Evolutionary conservation across 2,329 filamentous ascomycete species (phyloP), one percentile per base, ranked within the genome.

Genomic region (Leptodontidium sp.): DNA sequence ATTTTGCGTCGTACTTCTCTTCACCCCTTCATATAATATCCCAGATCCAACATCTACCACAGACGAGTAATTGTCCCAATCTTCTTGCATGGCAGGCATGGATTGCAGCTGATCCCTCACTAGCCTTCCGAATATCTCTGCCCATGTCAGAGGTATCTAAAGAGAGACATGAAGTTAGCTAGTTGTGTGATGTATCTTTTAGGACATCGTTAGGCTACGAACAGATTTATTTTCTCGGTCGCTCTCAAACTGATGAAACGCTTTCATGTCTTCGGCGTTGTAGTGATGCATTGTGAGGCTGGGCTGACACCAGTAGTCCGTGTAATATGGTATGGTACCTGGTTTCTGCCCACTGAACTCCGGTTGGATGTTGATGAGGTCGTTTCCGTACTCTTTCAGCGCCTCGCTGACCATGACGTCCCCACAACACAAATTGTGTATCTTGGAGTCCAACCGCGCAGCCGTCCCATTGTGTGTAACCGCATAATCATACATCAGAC

Each of bases 271-370:
- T 26, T n/a, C 43, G 80, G 84, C 79, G 61, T 82, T 83, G 76
- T 87, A 82, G 73, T 87, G 84, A 72, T 87, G 85, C 83, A 88
- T 85, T 6, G 84, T 86, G 52, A 87, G 74, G 9, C 86, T 80
- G 6, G 85, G 85, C 70, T 86, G 82, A 70, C 86, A 88, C 85
- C 85, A 87, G 69, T 87, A 47, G 43, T 70, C n/a, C 80, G 73
- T 47, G 82, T 75, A 75, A 63, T 79, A 87, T 3, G 84, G 83
- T 43, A 87, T 75, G 14, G 82, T 84, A 49, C 78, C 82, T 6
- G 84, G 84, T 73, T 84, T 86, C 72, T 87, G 85, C 65, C 85
- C 85, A 71, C 87, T 87, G 74, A 88, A 82, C 58, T 84, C 83
- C 0, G 86, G 86, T 81, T 83, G 86, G 79, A 80, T 79, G 64